phyloP scores from a whole-genome alignment of 805 yeast genomes.

The Scheffersomyces lignosus region DNA sequence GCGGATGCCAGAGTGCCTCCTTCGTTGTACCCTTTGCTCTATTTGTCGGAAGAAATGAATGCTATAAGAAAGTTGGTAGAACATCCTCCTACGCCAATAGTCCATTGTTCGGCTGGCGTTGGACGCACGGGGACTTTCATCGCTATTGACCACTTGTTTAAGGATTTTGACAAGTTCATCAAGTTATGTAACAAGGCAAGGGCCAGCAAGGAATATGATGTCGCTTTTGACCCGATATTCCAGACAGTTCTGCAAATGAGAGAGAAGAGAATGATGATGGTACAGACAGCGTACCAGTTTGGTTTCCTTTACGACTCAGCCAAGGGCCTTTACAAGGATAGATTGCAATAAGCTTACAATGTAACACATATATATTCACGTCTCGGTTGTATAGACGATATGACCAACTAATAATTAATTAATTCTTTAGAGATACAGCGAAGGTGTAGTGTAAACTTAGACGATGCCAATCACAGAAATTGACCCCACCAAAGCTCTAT shows the following conservation, averaged over 20 bases:
- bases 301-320: conserved; percentile 33
- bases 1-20: conserved; percentile 44
- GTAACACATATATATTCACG: not conserved
- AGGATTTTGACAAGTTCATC: conserved; percentile 25
- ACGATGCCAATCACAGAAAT: no score
- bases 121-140: conserved; percentile 70
- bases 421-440: not conserved
- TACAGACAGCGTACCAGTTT: conserved; percentile 41
- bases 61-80: conserved; percentile 5
- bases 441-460: no score
- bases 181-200: conserved; percentile 3
- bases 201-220: conserved; percentile 5
- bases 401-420: not conserved
- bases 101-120: conserved; percentile 95
- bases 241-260: conserved; percentile 29
- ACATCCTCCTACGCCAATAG: conserved; percentile 19
- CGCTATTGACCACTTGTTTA: conserved; percentile 35
- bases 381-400: not conserved
- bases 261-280: conserved; percentile 42
- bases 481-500: no score
- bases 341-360: conserved; percentile 8
- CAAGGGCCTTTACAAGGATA: conserved; percentile 4
- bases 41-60: conserved; percentile 19
- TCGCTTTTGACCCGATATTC: conserved; percentile 24
- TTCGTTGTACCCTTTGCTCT: conserved; percentile 28